Percentiles rank a stretch among this genome's conserved stretches.
Evolutionary conservation across 1,284 basidiomycete species (phyloP).

Genomic region (Apiotrichum montevideense): DNA sequence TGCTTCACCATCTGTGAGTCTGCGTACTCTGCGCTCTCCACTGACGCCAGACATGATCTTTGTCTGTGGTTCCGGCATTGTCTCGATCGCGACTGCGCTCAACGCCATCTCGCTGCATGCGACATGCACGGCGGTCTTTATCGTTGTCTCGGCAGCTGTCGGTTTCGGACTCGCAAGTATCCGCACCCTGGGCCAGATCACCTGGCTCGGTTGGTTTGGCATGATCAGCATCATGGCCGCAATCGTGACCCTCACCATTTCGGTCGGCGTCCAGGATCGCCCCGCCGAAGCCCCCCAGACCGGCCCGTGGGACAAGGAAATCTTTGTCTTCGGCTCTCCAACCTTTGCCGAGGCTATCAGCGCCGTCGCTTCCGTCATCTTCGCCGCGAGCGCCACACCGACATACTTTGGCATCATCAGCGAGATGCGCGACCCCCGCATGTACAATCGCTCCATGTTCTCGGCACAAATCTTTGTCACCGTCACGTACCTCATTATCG

Average conservation of each 20-base stretch:
- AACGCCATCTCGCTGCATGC: slow-evolving; percentile 20
- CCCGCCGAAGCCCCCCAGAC: slow-evolving; percentile 34
- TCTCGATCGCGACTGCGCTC: slow-evolving; percentile 3
- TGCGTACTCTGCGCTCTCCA: neutral
- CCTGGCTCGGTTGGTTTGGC: slow-evolving; percentile 38
- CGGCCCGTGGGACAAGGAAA: slow-evolving; percentile 32
- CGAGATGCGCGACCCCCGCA: slow-evolving; percentile 37
- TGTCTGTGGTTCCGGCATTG: neutral
- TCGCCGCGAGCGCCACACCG: slow-evolving; percentile 25
- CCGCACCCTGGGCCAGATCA: slow-evolving; percentile 29
- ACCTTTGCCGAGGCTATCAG: slow-evolving; percentile 27
- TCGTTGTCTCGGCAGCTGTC: slow-evolving; percentile 23
- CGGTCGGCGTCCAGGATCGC: slow-evolving; percentile 37
- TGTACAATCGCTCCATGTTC: slow-evolving; percentile 25
- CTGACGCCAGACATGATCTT: slow-evolving; percentile 5
- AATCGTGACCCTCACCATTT: slow-evolving; percentile 33
- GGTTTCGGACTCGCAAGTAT: slow-evolving; percentile 27
- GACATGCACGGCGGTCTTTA: slow-evolving; percentile 33
- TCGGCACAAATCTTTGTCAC: slow-evolving; percentile 15
- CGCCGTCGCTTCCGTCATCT: slow-evolving; percentile 26
- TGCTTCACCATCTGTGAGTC: neutral
- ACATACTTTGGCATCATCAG: slow-evolving; percentile 30
- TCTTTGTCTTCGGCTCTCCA: slow-evolving; percentile 24
- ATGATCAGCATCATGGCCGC: slow-evolving; percentile 26
- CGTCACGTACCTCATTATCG: slow-evolving; percentile 10